phyloP scores from a whole-genome alignment of 202 grass and related monocot species.

The Panicum hallii region DNA sequence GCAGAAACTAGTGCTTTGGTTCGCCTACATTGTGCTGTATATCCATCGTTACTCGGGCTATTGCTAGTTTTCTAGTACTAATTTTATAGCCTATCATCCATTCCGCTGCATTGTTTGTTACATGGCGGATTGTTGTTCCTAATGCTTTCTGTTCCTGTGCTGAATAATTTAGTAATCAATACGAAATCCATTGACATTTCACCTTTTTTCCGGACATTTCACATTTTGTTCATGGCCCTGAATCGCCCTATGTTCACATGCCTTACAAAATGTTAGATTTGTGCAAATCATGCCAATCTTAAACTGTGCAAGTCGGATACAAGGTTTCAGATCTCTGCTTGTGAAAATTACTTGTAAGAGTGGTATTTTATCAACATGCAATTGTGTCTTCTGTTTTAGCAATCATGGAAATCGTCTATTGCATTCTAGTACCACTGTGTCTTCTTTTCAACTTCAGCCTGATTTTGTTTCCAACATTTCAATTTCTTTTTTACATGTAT shows the following conservation, averaged over 20 bases:
- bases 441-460: background rate
- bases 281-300: background rate
- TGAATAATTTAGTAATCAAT: background rate
- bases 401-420: background rate
- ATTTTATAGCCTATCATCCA: slow-evolving; percentile 10
- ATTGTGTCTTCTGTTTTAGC: too few species aligned
- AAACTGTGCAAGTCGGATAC: background rate
- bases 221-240: background rate
- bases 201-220: background rate
- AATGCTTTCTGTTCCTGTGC: background rate
- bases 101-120: background rate
- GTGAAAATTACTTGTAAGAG: background rate
- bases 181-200: background rate
- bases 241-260: background rate
- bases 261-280: background rate
- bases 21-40: background rate
- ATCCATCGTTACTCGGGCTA: background rate
- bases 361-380: background rate
- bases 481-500: background rate
- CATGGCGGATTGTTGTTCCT: background rate
- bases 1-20: background rate
- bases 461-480: background rate
- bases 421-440: background rate
- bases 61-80: background rate
- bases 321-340: background rate